Conservation (phyloP, 2,329 filamentous ascomycete species). For the Colletotrichum sp. region DNA sequence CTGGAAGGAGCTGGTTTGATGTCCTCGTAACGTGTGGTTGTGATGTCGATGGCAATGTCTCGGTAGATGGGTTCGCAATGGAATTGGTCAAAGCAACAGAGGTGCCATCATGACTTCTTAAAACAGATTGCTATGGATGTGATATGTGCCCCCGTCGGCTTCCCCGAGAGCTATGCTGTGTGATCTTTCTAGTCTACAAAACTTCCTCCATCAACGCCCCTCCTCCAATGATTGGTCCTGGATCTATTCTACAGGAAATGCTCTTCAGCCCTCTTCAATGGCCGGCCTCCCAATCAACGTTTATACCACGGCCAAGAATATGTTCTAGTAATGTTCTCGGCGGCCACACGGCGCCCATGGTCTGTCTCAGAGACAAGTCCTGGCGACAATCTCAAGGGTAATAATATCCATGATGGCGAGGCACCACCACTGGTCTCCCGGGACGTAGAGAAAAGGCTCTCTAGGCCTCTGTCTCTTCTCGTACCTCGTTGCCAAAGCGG, state of each 20-base stretch:
- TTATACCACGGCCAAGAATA: background rate
- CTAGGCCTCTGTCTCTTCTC: conserved; percentile 31
- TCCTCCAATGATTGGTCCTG: background rate
- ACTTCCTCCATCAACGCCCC: background rate
- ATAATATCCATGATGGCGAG: background rate
- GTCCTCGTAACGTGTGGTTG: background rate
- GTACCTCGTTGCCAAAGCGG: conserved; percentile 36
- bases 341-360: background rate
- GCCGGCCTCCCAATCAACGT: background rate
- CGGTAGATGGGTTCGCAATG: background rate
- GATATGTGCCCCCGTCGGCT: background rate
- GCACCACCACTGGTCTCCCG: background rate
- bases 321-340: background rate
- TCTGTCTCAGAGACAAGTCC: background rate
- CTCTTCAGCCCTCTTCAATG: background rate
- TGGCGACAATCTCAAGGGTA: background rate
- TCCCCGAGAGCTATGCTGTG: background rate
- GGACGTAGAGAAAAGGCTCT: background rate
- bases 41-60: background rate
- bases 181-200: background rate
- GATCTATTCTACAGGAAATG: background rate
- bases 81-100: background rate
- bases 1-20: background rate
- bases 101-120: background rate
- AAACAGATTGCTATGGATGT: background rate